Percentiles rank a stretch among this genome's conserved stretches.
These are phyloP conservation scores for Leucogyrophana mollusca DNA, from an alignment of 768 basidiomycete species.

Conservation along the genomic window DNA sequence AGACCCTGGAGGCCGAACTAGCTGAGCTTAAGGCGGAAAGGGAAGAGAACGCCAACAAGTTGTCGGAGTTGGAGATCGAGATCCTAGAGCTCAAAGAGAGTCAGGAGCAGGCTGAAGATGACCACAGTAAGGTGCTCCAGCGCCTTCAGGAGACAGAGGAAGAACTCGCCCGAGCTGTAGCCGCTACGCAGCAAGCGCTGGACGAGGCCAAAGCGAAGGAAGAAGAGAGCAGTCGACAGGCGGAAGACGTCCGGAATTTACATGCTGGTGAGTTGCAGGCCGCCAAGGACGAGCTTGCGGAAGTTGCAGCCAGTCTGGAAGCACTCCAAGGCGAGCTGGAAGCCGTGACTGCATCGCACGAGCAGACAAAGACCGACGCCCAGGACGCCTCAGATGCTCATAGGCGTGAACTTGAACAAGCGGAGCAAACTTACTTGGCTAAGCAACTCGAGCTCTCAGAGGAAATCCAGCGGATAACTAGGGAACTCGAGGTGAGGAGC, in stretches of 20 bases:
- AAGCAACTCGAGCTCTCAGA: constrained; percentile 52
- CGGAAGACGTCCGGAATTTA: constrained; percentile 38
- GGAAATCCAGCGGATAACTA: constrained; percentile 52
- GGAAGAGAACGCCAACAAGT: constrained; percentile 66
- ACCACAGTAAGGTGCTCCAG: constrained; percentile 42
- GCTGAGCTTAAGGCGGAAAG: constrained; percentile 57
- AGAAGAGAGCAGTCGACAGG: constrained; percentile 37
- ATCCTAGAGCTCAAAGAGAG: constrained; percentile 74
- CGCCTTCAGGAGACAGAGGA: constrained; percentile 53
- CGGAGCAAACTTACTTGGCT: constrained; percentile 47
- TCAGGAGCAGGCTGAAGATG: constrained; percentile 64
- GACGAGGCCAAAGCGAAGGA: constrained; percentile 50
- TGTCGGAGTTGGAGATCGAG: constrained; percentile 82
- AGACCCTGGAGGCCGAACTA: constrained; percentile 49
- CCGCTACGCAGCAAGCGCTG: constrained; percentile 45
- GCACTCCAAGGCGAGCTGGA: constrained; percentile 47
- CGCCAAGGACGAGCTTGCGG: constrained; percentile 42
- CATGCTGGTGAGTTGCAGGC: constrained; percentile 48
- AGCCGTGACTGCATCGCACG: constrained; percentile 43
- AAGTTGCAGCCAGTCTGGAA: constrained; percentile 43
- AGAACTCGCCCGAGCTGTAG: constrained; percentile 48
- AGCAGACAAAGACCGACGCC: constrained; percentile 45
- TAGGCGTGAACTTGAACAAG: constrained; percentile 47
- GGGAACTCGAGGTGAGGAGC: constrained; percentile 70
- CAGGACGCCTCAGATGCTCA: constrained; percentile 47